Evolutionary conservation across 805 yeast species (phyloP).

Genomic region (Yamadazyma endophytica): DNA sequence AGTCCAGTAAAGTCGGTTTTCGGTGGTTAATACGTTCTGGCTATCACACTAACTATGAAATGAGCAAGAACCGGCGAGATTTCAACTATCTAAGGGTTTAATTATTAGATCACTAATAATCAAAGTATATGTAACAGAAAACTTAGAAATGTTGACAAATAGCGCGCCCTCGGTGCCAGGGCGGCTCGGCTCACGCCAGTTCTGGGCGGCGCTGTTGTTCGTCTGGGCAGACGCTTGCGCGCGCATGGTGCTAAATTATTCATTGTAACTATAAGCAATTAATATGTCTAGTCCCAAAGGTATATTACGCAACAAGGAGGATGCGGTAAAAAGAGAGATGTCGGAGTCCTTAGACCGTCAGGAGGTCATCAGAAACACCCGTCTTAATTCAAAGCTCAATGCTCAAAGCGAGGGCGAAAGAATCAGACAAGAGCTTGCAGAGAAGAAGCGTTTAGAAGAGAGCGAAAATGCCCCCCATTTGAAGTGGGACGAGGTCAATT

Average conservation of each 20-base stretch:
- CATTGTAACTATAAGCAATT: not conserved
- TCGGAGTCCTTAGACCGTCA: slow-evolving; percentile 44
- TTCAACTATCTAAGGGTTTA: no score
- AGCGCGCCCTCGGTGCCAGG: no score
- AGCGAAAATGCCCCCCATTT: slow-evolving; percentile 35
- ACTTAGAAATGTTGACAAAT: no score
- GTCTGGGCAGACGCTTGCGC: slow-evolving; percentile 2
- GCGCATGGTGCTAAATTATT: not conserved
- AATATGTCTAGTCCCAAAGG: slow-evolving; percentile 28
- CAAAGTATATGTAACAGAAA: no score
- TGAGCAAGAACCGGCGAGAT: no score
- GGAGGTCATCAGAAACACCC: slow-evolving; percentile 76
- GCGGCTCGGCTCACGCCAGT: no score
- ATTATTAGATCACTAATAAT: no score
- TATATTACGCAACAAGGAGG: slow-evolving; percentile 49
- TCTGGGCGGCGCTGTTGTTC: no score
- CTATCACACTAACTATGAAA: no score
- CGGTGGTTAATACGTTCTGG: no score
- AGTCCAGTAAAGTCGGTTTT: not conserved
- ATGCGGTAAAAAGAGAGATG: slow-evolving; percentile 15
- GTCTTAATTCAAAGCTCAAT: slow-evolving; percentile 58
- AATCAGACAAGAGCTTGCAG: slow-evolving; percentile 43
- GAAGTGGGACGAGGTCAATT: slow-evolving; percentile 82
- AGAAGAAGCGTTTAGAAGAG: slow-evolving; percentile 19
- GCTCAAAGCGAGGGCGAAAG: slow-evolving; percentile 38